These are phyloP conservation scores for Penicillium paneum DNA, from an alignment of 2,329 filamentous ascomycete genomes.

Conservation along the genomic window DNA sequence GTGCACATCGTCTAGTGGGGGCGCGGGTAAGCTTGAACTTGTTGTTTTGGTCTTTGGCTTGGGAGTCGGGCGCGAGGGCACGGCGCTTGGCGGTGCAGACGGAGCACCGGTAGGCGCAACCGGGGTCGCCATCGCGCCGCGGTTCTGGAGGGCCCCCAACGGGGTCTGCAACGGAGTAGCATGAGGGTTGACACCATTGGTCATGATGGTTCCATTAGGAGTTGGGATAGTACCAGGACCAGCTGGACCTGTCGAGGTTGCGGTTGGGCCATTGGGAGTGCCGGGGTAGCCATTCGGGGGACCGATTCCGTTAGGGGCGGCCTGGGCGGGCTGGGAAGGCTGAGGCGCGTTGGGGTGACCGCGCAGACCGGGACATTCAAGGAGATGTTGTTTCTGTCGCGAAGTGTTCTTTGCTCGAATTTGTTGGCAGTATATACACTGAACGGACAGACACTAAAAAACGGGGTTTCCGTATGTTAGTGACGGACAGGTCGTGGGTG, in stretches of 20 bases:
- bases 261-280: constrained; percentile 40
- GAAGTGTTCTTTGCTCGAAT: constrained; percentile 54
- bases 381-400: constrained; percentile 51
- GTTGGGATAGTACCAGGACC: constrained; percentile 38
- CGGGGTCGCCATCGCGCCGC: constrained; percentile 41
- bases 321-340: constrained; percentile 38
- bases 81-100: constrained; percentile 31
- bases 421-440: constrained; percentile 54
- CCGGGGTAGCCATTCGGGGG: constrained; percentile 44
- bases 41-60: constrained; percentile 39
- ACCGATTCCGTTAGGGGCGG: constrained; percentile 41
- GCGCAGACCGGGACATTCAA: constrained; percentile 49
- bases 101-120: constrained; percentile 31
- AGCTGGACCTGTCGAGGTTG: constrained; percentile 33
- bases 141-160: constrained; percentile 39
- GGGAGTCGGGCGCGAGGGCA: constrained; percentile 37
- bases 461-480: constrained; percentile 33
- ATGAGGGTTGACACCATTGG: constrained; percentile 45
- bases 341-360: constrained; percentile 46
- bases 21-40: constrained; percentile 44
- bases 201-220: constrained; percentile 43
- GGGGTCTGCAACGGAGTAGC: constrained; percentile 44
- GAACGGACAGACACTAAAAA: constrained; percentile 49
- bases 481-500: constrained; percentile 27
- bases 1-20: constrained; percentile 49